Base-by-base conservation (phyloP, 805 yeast genomes). In the Ogataea paradorogensis region DNA sequence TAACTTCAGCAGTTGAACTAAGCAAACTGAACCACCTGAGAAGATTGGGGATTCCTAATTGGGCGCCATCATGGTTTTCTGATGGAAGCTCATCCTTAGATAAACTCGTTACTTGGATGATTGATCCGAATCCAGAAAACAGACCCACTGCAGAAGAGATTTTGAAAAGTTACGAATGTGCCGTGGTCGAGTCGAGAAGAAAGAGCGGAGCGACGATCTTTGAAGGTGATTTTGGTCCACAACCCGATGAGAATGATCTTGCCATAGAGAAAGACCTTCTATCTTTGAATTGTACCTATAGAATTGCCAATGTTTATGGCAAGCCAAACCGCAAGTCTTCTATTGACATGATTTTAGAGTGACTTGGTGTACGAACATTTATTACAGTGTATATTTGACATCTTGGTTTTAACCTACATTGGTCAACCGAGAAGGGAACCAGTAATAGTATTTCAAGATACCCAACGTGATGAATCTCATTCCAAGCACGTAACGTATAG, bases 171-270 rank as follows among this genome's bases (percentile, higher is more conserved):
- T 76, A 74, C 33, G 97, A 93, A 59, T 80, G 93, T 46, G 71
- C 74, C 32, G 74, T 81, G 43, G 90, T 93, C 27, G 96, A 90
- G 48, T 64, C 73, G 39, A 73, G 91, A 45, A 72, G 96, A 37
- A 84, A 84, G 58, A 86, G 95, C 5, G 96, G 98, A 4, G 96
- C 97, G 3, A 84, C 90, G 2, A 84, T 93, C 47, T 93, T 82
- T 55, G 99, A 91, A 65, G 98, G 97, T 14, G 97, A 93, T 50
- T 89, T 75, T 59, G 99, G 98, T 0, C 96, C 97, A 1, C 68
- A 69, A 43, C 82, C 85, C 0, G 78, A 71, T 30, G 56, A 50
- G 18, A 32, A 35, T 3, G 55, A 57, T 14, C 32, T 51, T 7
- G 40, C 27, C 5, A 14, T 40, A 5, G 61, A 55, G 27, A 42